Evolutionary conservation across 225 moss, liverwort and hornwort species (phyloP).

Genomic region (Bryum argenteum): DNA sequence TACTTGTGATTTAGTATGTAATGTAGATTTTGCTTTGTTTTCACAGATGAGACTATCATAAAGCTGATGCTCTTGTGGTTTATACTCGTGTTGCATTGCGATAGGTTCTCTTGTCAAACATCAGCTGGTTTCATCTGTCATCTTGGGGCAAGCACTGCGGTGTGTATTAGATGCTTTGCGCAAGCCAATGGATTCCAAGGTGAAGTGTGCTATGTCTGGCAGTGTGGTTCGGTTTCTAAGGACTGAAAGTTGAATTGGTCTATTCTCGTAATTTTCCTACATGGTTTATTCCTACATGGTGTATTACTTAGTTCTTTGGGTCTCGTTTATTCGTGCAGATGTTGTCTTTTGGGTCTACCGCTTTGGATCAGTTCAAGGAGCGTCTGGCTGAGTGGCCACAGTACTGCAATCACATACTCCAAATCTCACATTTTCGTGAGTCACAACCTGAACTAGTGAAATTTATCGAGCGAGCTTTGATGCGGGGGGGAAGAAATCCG

Average conservation of each 20-base stretch:
- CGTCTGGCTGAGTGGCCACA: slow-evolving; percentile 93
- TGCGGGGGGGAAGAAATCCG: slow-evolving; percentile 55
- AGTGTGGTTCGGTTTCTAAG: slow-evolving; percentile 11
- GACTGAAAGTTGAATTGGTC: slow-evolving; percentile 10
- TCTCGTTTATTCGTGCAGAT: slow-evolving; percentile 58
- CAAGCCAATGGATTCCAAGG: slow-evolving; percentile 95
- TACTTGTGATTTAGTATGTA: slow-evolving; percentile 5
- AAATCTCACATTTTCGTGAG: slow-evolving; percentile 86
- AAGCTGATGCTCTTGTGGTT: neutral
- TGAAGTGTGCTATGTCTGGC: slow-evolving; percentile 32
- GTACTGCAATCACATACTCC: slow-evolving; percentile 94
- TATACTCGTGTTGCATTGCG: slow-evolving; percentile 16
- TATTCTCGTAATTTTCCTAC: neutral
- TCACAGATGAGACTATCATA: neutral
- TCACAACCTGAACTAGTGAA: slow-evolving; percentile 70
- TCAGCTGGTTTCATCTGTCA: slow-evolving; percentile 88
- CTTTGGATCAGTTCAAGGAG: slow-evolving; percentile 89
- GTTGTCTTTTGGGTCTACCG: slow-evolving; percentile 86
- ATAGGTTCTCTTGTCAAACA: slow-evolving; percentile 97
- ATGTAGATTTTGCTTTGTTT: slow-evolving; percentile 20
- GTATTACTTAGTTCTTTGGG: slow-evolving; percentile 18
- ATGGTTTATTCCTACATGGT: slow-evolving; percentile 22
- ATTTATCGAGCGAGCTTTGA: slow-evolving; percentile 65
- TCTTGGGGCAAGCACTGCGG: slow-evolving; percentile 84
- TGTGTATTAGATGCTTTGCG: slow-evolving; percentile 94